Conservation (phyloP, 805 yeast species). For the Metschnikowia anglica region DNA sequence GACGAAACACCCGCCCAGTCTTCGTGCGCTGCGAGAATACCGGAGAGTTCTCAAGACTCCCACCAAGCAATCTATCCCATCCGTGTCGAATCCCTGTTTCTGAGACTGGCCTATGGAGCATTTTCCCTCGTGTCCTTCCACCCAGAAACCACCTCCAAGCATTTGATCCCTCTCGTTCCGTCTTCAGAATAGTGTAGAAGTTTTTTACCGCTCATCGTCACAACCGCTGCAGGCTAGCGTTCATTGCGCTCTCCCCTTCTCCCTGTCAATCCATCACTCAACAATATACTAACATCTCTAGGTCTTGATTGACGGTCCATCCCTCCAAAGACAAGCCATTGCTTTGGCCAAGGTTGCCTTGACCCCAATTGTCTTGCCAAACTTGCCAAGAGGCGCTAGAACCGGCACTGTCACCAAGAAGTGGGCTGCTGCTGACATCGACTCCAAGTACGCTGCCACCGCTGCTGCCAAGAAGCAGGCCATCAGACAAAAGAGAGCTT, state of each 20-base stretch:
- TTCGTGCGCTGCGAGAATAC: too few species aligned
- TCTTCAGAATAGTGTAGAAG: too few species aligned
- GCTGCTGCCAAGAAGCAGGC: conserved; percentile 99
- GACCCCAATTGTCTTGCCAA: conserved; percentile 85
- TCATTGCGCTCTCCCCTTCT: neutral
- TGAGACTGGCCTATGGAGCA: too few species aligned
- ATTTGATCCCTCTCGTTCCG: too few species aligned
- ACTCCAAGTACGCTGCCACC: conserved; percentile 87
- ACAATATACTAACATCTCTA: conserved; percentile 36
- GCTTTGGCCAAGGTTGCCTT: conserved; percentile 83
- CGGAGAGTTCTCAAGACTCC: too few species aligned
- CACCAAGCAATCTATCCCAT: too few species aligned
- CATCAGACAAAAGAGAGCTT: conserved; percentile 88
- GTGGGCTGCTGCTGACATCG: conserved; percentile 88
- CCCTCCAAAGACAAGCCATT: conserved; percentile 90
- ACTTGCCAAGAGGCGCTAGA: conserved; percentile 93
- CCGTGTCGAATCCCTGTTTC: too few species aligned
- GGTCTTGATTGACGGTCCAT: conserved; percentile 97
- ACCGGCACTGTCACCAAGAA: conserved; percentile 83
- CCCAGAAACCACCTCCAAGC: too few species aligned
- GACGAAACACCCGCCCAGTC: too few species aligned
- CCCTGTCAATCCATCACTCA: neutral
- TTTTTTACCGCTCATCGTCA: too few species aligned
- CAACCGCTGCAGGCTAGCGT: neutral
- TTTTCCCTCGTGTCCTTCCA: too few species aligned